Percentiles rank a stretch among this genome's conserved stretches.
phyloP scores from a whole-genome alignment of 352 stramenopile genomes.

The Phytophthora pluvialis region DNA sequence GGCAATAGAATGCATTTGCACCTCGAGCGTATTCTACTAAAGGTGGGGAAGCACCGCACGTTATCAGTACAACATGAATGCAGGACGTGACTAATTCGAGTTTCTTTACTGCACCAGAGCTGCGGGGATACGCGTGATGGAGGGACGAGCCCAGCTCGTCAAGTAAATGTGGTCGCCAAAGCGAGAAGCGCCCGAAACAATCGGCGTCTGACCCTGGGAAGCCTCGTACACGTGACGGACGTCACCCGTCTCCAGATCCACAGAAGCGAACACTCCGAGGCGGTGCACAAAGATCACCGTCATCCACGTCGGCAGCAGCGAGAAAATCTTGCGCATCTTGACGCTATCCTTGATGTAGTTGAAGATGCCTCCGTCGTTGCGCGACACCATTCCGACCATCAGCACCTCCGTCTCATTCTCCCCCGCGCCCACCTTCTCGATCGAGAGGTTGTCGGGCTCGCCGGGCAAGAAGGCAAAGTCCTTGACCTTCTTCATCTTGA shows the following conservation, averaged over 20 bases:
- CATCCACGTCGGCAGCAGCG: constrained; percentile 49
- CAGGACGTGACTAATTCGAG: neutral
- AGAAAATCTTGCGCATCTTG: constrained; percentile 67
- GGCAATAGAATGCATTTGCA: too few relatives aligned
- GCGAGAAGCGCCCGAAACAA: constrained; percentile 47
- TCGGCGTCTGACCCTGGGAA: constrained; percentile 40
- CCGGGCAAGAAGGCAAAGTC: constrained; percentile 71
- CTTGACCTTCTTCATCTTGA: constrained; percentile 45
- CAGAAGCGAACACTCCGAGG: constrained; percentile 47
- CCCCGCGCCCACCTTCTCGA: constrained; percentile 38
- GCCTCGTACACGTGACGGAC: constrained; percentile 56
- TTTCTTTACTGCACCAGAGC: constrained; percentile 35
- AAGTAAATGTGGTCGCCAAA: constrained; percentile 68
- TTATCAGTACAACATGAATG: constrained; percentile 2
- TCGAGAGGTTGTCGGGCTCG: constrained; percentile 57
- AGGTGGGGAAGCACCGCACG: neutral
- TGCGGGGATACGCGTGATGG: constrained; percentile 56
- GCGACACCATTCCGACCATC: constrained; percentile 50
- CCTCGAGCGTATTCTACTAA: too few relatives aligned
- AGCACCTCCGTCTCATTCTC: constrained; percentile 41
- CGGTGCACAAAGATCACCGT: constrained; percentile 39
- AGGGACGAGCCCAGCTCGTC: constrained; percentile 48
- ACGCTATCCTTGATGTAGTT: constrained; percentile 38
- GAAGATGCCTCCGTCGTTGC: constrained; percentile 40
- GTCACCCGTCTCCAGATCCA: constrained; percentile 56